A percentile compares a stretch with the other conserved stretches of the same genome.
phyloP scores from a whole-genome alignment of 345 rosid genomes.

The Cardiospermum halicacabum region DNA sequence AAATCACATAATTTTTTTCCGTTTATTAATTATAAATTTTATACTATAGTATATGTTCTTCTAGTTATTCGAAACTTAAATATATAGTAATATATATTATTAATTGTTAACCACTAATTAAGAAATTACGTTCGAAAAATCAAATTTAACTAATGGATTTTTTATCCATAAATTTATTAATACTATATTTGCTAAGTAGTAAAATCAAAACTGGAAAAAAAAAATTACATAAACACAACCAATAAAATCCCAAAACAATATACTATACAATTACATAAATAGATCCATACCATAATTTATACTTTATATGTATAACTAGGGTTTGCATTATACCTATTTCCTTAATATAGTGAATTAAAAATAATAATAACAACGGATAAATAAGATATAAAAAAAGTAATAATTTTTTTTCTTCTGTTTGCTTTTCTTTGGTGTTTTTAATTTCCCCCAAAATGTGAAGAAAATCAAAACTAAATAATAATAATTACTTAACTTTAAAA shows the following conservation, averaged over 20 bases:
- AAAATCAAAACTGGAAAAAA: too few relatives aligned
- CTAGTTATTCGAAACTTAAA: too few relatives aligned
- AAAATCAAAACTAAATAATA: conserved; percentile 7
- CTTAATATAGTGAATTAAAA: conserved; percentile 15
- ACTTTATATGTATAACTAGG: neutral
- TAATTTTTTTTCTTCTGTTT: conserved; percentile 1
- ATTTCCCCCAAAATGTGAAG: neutral
- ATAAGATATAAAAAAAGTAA: conserved; percentile 4
- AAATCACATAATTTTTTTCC: too few relatives aligned
- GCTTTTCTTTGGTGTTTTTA: neutral
- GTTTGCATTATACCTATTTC: conserved; percentile 2
- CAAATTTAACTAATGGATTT: too few relatives aligned
- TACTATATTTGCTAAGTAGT: too few relatives aligned
- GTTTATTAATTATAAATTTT: too few relatives aligned
- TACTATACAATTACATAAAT: conserved; percentile 42
- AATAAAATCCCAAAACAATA: conserved; percentile 11
- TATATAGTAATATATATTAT: too few relatives aligned
- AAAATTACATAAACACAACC: conserved; percentile 11
- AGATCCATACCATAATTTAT: conserved; percentile 10
- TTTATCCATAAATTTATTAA: too few relatives aligned
- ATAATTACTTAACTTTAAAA: too few relatives aligned
- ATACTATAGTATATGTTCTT: too few relatives aligned
- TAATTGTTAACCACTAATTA: too few relatives aligned
- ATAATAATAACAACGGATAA: neutral
- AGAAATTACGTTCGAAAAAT: too few relatives aligned